phyloP scores from a whole-genome alignment of 2,329 filamentous ascomycete species.

The Alternaria atra region DNA sequence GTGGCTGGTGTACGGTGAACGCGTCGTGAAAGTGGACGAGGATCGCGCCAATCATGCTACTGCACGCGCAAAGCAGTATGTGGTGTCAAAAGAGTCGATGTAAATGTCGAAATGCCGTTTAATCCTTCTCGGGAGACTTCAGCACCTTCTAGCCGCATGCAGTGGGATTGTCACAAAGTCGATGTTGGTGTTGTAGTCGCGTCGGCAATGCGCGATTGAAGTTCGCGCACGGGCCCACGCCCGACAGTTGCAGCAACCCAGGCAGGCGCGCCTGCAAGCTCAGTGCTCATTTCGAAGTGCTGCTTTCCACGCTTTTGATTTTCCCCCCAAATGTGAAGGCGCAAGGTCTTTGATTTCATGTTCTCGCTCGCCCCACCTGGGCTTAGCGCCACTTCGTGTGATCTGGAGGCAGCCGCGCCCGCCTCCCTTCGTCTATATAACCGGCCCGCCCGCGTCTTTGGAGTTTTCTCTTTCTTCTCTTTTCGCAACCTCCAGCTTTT shows the following conservation, averaged over 20 bases:
- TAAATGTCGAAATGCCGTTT: neutral
- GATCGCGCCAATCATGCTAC: neutral
- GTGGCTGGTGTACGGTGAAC: neutral
- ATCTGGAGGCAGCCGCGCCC: constrained; percentile 37
- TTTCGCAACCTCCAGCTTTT: constrained; percentile 26
- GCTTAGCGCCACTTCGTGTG: constrained; percentile 38
- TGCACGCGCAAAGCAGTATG: neutral
- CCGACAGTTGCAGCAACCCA: constrained; percentile 1
- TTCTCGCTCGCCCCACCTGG: constrained; percentile 28
- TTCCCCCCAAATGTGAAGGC: constrained; percentile 23
- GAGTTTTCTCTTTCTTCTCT: constrained; percentile 22
- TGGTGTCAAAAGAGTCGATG: accelerated
- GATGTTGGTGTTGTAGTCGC: constrained; percentile 16
- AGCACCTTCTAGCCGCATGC: neutral
- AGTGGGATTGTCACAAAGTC: neutral
- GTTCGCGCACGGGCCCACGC: constrained; percentile 20
- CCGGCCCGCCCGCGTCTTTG: constrained; percentile 21
- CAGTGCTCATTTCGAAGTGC: constrained; percentile 22
- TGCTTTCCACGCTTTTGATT: constrained; percentile 34
- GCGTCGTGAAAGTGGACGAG: neutral
- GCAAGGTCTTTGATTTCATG: constrained; percentile 27
- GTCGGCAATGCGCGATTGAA: constrained; percentile 6
- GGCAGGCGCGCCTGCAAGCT: constrained; percentile 11
- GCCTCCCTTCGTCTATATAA: constrained; percentile 33
- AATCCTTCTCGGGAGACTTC: neutral